Base-by-base conservation (phyloP, 345 rosid genomes). In the Excoecaria agallocha region DNA sequence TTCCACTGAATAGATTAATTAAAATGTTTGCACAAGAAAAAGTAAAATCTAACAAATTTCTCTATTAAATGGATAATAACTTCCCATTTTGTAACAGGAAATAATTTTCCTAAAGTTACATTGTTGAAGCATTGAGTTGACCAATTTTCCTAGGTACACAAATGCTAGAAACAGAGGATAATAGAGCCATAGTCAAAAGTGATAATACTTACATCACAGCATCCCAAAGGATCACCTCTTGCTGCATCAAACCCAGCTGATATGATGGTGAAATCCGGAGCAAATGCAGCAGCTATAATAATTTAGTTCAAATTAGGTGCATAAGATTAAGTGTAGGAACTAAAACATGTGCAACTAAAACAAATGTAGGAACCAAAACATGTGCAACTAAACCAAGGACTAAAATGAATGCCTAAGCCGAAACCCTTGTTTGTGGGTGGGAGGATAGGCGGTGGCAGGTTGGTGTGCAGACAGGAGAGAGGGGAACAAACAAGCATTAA, bases 181-280 rank as follows among this genome's bases (percentile, higher is more conserved):
- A 52, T 6, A 52, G 19, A 52, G 20, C 15, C 56, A 5, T n/a
- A n/a, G n/a, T n/a, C n/a, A n/a, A n/a, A n/a, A n/a, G n/a, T 55
- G 41, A 74, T 20, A 70, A 39, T n/a, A 48, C 93, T 87, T 84
- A 93, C 99, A 85, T 93, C 97, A 76, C 99, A 95, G 79, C 98
- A 82, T 76, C 99, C 99, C 50, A 95, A 71, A 74, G 99, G 99
- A 82, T 95, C 99, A 67, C 99, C 98, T 80, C 96, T 88, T 56
- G 99, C 99, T 12, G 98, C 98, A 89, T 95, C 99, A 89, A 93
- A 95, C 79, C 99, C 98, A 20, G 98, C 96, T 65, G 99, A 95
- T 79, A 95, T 83, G 86, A 95, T 91, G 79, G 89, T 89, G 65
- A 93, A 93, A 85, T 95, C 98, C 55, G 99, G 97, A 84, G 87